Conservation (phyloP, 805 yeast species). For the Barnettozyma populi region DNA sequence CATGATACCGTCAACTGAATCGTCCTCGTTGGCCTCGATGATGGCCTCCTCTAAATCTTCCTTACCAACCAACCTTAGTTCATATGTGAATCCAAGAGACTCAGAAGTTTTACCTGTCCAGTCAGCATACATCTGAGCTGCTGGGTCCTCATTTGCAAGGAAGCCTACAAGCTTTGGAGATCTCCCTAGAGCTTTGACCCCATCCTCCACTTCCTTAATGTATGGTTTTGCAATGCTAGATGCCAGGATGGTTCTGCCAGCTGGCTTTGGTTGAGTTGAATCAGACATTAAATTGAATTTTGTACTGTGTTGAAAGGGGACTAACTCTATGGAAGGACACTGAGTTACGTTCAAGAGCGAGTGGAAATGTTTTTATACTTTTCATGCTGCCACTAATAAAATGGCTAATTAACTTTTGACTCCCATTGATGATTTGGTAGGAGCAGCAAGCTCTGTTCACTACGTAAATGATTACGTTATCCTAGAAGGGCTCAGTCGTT, state of each 20-base stretch:
- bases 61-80: constrained; percentile 62
- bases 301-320: constrained; percentile 1
- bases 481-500: too few species aligned
- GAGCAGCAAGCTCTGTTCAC: neutral
- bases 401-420: neutral
- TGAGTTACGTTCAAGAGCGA: neutral
- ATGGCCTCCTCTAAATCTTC: constrained; percentile 83
- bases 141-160: constrained; percentile 89
- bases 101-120: constrained; percentile 94
- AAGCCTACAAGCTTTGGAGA: constrained; percentile 85
- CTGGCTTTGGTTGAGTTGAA: constrained; percentile 22
- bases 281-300: constrained; percentile 15
- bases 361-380: neutral
- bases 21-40: constrained; percentile 75
- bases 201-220: constrained; percentile 60
- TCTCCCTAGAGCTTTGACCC: constrained; percentile 46
- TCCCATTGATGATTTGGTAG: neutral
- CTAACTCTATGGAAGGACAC: neutral
- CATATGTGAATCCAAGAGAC: constrained; percentile 80
- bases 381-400: neutral
- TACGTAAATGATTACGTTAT: neutral
- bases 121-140: constrained; percentile 89
- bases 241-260: constrained; percentile 83
- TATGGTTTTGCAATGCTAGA: constrained; percentile 81
- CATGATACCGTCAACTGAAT: constrained; percentile 82